Evolutionary conservation across 2,329 filamentous ascomycete genomes (phyloP), one percentile per base, ranked within the genome.

Genomic region (Trichoderma koningii): DNA sequence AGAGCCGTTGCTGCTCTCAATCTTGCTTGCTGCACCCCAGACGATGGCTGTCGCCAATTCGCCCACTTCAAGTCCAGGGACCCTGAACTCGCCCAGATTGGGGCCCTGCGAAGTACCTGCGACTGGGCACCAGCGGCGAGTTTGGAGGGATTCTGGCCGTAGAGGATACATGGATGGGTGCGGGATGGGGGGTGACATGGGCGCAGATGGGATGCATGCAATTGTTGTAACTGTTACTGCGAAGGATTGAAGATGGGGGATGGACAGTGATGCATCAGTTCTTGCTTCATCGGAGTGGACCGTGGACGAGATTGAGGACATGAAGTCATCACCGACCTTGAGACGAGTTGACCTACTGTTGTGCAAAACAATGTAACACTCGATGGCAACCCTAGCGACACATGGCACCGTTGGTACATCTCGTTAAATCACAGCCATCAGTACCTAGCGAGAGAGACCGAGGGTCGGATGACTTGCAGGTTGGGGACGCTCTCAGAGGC

Each of bases 11-110:
- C 59, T 34, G 50, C 51, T 53, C 50, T 34, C 59, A 63, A 63
- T 63, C 34, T 63, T 63, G 41, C 41, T 55, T 51, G 56, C 55
- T 68, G 66, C 61, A 68, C 67, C 67, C 67, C 67, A 66, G 67
- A 68, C 60, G 41, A 66, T 50, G 65, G 67, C 60, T 41, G 56
- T 44, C 55, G 61, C 47, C 64, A 26, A 59, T 56, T 59, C 67
- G 66, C 67, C 57, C 67, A 68, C 21, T 67, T 66, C 30, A 68
- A 61, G 42, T 53, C 64, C 28, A 41, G 52, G 66, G 66, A 59
- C 67, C 67, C 67, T 67, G 67, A 66, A 42, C 28, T 57, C 63
- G 41, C 28, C 44, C 41, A 17, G 44, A 26, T n/a, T 44, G 34
- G 57, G 45, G 28, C 30, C 30, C 44, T 19, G 30, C 17, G 26